These are phyloP conservation scores for Chenopodium quinoa DNA, from an alignment of 148 eudicot genomes.

Conservation along the genomic window DNA sequence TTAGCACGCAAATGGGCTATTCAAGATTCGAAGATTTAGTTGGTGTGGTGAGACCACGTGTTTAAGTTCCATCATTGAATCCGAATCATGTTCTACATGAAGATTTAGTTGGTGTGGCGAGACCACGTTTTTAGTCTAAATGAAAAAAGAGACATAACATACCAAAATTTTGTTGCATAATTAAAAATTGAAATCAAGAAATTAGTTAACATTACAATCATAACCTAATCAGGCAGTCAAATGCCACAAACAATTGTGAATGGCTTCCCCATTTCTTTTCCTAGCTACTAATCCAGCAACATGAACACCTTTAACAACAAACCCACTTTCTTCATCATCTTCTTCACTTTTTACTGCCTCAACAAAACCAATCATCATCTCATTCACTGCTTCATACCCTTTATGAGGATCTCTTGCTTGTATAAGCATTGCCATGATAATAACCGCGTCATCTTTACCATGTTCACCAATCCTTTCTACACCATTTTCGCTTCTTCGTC, in stretches of 20 bases:
- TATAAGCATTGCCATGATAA: conserved; percentile 26
- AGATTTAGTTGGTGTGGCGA: too few relatives aligned
- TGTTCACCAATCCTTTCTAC: neutral
- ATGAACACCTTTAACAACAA: conserved; percentile 17
- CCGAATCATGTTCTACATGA: too few relatives aligned
- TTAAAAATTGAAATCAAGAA: neutral
- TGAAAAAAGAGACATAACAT: too few relatives aligned
- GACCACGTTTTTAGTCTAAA: too few relatives aligned
- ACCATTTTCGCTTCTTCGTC: neutral
- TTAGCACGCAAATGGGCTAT: too few relatives aligned
- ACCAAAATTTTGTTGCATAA: neutral
- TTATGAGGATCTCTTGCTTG: conserved; percentile 22
- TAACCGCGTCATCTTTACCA: neutral
- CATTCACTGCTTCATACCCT: conserved; percentile 18
- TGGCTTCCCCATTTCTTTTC: conserved; percentile 21
- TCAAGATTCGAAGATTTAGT: too few relatives aligned
- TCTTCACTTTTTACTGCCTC: conserved; percentile 2
- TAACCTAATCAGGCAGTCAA: conserved; percentile 4
- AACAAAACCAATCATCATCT: conserved; percentile 31
- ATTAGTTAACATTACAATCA: neutral
- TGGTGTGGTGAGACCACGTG: too few relatives aligned
- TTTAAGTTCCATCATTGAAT: too few relatives aligned
- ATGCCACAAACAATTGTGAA: conserved; percentile 29
- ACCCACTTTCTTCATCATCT: conserved; percentile 13
- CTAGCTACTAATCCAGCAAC: conserved; percentile 31